Percentiles rank a stretch among this genome's conserved stretches.
phyloP scores from a whole-genome alignment of 352 stramenopile genomes.

The Pythium plurisporium region DNA sequence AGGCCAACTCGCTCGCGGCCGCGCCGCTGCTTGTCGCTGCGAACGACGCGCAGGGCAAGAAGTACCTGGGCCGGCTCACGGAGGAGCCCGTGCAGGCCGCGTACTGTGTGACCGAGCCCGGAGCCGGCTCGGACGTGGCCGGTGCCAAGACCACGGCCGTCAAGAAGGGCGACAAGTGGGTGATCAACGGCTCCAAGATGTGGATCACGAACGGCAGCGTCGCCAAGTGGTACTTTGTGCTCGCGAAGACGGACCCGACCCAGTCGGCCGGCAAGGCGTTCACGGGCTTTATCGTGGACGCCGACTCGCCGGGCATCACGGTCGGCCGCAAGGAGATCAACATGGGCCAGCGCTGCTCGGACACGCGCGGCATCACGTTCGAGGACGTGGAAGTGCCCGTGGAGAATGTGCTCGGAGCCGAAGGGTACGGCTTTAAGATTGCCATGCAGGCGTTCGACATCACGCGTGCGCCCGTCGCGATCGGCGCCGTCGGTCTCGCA shows the following conservation, averaged over 20 bases:
- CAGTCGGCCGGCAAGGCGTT: constrained; percentile 79
- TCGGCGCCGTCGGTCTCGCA: constrained; percentile 79
- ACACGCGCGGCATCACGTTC: constrained; percentile 89
- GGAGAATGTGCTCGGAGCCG: constrained; percentile 83
- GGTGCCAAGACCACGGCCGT: constrained; percentile 88
- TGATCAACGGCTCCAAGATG: constrained; percentile 92
- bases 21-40: constrained; percentile 82
- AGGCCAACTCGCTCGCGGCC: constrained; percentile 81
- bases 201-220: constrained; percentile 93
- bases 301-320: constrained; percentile 80
- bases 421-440: constrained; percentile 90
- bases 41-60: constrained; percentile 76
- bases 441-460: constrained; percentile 92
- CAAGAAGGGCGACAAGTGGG: constrained; percentile 92
- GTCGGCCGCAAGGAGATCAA: constrained; percentile 90
- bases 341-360: constrained; percentile 88
- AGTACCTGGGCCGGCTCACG: constrained; percentile 83
- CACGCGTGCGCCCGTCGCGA: constrained; percentile 84
- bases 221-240: constrained; percentile 89
- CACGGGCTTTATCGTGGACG: constrained; percentile 89
- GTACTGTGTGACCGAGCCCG: constrained; percentile 90
- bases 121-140: constrained; percentile 86
- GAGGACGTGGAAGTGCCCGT: constrained; percentile 87
- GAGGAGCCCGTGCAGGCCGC: constrained; percentile 80
- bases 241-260: constrained; percentile 84